Base-by-base conservation (phyloP, 2,329 filamentous ascomycete genomes). In the Sporothrix brasiliensis region DNA sequence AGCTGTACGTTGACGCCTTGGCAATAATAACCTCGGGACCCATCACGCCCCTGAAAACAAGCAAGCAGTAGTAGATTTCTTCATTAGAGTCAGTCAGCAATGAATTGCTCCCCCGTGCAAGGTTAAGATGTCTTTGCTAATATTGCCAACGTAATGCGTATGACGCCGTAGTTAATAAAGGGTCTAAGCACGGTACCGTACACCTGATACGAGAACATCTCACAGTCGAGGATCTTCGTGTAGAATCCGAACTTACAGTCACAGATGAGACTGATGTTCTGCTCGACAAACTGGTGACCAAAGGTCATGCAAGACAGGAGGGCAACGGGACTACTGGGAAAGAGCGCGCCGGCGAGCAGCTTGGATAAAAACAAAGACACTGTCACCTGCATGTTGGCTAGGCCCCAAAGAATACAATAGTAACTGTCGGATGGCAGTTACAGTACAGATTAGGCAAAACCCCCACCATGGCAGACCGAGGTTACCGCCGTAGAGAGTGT, bases 271-370 rank as follows among this genome's bases (percentile, higher is more conserved):
- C 78, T 78, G 34, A 79, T 73, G 68, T 76, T 74, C 63, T 80
- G 78, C 67, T 77, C 77, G 30, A 79, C 73, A 50, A 79, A 76
- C 70, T 79, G 77, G 11, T 77, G 73, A n/a, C 76, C 76, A 70
- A 76, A 80, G 2, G 75, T 75, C 74, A 78, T 77, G 60, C 74
- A 75, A 0, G 76, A 74, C 6, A 79, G 72, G 4, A 79, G 75
- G 3, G 78, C 76, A 19, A 69, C 74, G 44, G 78, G 80, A 52
- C 76, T 77, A 1, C 78, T 77, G 0, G 78, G 82, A 68, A 81
- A 79, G 69, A 86, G 76, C 34, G 84, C 82, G n/a, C 83, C 84
- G 2, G 80, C 83, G 27, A 86, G 75, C 79, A 85, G 82, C 74
- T 86, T 83, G 21, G 80, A 76, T 72, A 83, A 80, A 1, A 81